Evolutionary conservation across 2,329 filamentous ascomycete genomes (phyloP), one percentile per base, ranked within the genome.

Genomic region (Sporothrix schenckii): DNA sequence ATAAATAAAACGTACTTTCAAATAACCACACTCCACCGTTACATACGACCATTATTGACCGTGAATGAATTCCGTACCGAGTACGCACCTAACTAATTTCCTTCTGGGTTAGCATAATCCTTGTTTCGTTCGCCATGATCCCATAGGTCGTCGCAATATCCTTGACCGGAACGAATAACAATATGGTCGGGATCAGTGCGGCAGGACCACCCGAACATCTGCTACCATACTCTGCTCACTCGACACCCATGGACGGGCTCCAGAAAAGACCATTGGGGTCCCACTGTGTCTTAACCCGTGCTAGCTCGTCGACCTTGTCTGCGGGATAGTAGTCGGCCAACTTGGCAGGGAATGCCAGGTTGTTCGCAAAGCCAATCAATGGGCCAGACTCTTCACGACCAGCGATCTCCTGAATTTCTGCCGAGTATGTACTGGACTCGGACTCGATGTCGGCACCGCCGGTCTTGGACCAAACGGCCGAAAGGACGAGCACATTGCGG

Each of bases 191-290:
- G 3, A 5, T 30, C 27, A 3, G 27, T 30, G 27, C 27, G 2
- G 27, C 27, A 30, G 27, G 27, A 30, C 27, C 27, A 30, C 27
- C 4, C 2, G 27, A 30, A 30, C 27, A 30, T 19, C 14, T 47
- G 13, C 44, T 16, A 49, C 3, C 11, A 34, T 6, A 34, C 7
- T 30, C 21, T n/a, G n/a, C 3, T 52, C 16, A 68, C 21, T 68
- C 52, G 1, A 24, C 39, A 5, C 66, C 66, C 66, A 58, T 68
- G 10, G 21, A 30, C 11, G 68, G 68, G 47, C 30, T 54, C 68
- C 68, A 69, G 47, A 69, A 60, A 9, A 69, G 30, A 2, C 49
- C 68, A 16, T 9, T 53, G 10, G 68, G 68, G 30, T 69, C 68
- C 68, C 68, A 63, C 7, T 14, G 27, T 19, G 50, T 9, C 34